These are phyloP conservation scores for Suillus variegatus DNA, from an alignment of 768 basidiomycete genomes.

Conservation along the genomic window DNA sequence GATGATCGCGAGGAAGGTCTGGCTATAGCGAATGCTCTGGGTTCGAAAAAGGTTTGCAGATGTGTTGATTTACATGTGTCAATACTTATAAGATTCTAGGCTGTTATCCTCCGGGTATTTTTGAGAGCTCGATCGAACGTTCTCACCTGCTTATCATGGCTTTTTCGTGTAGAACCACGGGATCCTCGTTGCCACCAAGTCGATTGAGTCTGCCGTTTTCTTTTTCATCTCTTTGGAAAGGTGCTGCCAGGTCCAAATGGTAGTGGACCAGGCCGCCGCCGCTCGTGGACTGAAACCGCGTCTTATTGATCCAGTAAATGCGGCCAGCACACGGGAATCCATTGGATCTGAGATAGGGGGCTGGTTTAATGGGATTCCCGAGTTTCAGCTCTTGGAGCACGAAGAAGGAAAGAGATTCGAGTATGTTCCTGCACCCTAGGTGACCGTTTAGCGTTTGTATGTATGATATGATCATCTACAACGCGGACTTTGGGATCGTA, in stretches of 20 bases:
- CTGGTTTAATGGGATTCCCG: slow-evolving; percentile 40
- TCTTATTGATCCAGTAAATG: slow-evolving; percentile 21
- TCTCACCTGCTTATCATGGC: neutral
- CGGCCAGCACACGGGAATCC: slow-evolving; percentile 18
- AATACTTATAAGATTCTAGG: slow-evolving; percentile 9
- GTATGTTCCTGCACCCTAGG: neutral
- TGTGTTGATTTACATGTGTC: neutral
- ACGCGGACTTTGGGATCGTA: slow-evolving; percentile 50
- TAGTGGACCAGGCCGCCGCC: slow-evolving; percentile 30
- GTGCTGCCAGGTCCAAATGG: slow-evolving; percentile 31
- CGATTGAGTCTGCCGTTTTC: slow-evolving; percentile 26
- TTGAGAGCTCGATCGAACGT: neutral
- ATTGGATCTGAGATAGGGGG: slow-evolving; percentile 33
- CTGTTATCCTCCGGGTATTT: slow-evolving; percentile 24
- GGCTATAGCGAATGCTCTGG: slow-evolving; percentile 32
- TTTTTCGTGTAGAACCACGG: slow-evolving; percentile 26
- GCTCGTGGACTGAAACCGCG: slow-evolving; percentile 12
- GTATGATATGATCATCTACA: slow-evolving; percentile 39
- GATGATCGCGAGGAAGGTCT: slow-evolving; percentile 32
- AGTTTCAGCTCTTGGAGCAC: slow-evolving; percentile 39
- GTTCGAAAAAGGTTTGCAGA: slow-evolving; percentile 23
- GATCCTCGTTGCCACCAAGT: slow-evolving; percentile 22
- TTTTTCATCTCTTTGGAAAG: slow-evolving; percentile 30
- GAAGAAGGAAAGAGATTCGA: slow-evolving; percentile 31
- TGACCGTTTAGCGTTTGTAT: too few species aligned